Percentiles rank a stretch among this genome's conserved stretches.
These are phyloP conservation scores for Cronartium ribicola DNA, from an alignment of 1,284 basidiomycete genomes.

Conservation along the genomic window DNA sequence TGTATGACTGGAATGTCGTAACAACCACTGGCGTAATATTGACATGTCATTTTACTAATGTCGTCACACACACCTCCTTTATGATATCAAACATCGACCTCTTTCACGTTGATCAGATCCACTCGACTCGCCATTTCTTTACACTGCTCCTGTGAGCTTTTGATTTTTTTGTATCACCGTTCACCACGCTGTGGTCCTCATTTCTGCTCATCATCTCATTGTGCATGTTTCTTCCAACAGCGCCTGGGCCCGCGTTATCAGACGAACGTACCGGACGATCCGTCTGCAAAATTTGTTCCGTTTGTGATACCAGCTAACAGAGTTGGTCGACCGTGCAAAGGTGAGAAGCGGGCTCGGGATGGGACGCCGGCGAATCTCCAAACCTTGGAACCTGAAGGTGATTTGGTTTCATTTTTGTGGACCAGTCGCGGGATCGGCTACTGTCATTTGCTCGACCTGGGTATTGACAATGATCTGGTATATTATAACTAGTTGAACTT, in stretches of 20 bases:
- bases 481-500: constrained; percentile 6
- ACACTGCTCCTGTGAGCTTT: constrained; percentile 37
- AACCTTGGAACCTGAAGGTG: constrained; percentile 25
- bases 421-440: too few relatives aligned
- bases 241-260: constrained; percentile 38
- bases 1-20: too few relatives aligned
- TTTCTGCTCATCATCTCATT: neutral
- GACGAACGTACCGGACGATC: constrained; percentile 18
- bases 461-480: neutral
- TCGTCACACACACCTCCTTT: too few relatives aligned
- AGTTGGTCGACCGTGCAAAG: constrained; percentile 9
- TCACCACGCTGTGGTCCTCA: neutral
- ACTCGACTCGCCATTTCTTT: constrained; percentile 37
- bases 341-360: constrained; percentile 32
- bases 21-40: neutral
- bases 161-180: neutral
- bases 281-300: constrained; percentile 2
- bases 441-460: neutral
- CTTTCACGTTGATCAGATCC: constrained; percentile 15
- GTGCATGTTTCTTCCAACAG: neutral
- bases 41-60: too few relatives aligned
- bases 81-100: neutral
- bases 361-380: constrained; percentile 19
- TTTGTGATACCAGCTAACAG: neutral
- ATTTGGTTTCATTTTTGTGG: too few relatives aligned